Conservation (phyloP, 75 land plant genomes). For the Azolla pinnata region DNA sequence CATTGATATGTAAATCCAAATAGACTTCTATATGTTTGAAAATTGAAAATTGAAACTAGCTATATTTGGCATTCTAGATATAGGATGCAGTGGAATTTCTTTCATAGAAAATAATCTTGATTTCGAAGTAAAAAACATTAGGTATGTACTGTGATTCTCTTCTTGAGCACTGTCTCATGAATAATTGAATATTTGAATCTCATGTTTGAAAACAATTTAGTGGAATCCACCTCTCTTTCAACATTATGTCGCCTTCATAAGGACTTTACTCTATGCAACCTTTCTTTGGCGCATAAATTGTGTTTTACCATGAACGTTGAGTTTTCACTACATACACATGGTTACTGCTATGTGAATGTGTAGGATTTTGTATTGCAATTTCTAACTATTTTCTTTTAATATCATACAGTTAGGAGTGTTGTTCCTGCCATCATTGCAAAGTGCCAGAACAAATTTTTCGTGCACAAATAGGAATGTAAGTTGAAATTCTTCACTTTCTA, state of each 20-base stretch:
- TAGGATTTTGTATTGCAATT: background rate
- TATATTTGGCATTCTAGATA: too few relatives aligned
- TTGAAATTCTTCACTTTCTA: background rate
- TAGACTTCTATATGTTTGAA: background rate
- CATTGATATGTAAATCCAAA: background rate
- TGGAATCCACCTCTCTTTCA: background rate
- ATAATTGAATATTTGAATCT: too few relatives aligned
- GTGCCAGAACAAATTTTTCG: conserved; percentile 36
- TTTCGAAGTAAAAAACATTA: too few relatives aligned
- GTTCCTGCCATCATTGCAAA: conserved; percentile 54
- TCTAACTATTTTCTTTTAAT: background rate
- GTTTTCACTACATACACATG: background rate
- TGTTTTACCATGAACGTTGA: background rate
- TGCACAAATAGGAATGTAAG: conserved; percentile 38
- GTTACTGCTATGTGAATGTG: background rate
- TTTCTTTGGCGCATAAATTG: background rate
- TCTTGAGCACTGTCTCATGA: too few relatives aligned
- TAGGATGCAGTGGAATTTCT: too few relatives aligned
- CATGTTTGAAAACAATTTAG: background rate
- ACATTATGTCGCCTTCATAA: background rate
- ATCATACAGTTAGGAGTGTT: conserved; percentile 76
- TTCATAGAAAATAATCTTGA: too few relatives aligned
- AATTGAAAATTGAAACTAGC: background rate
- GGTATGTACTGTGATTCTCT: too few relatives aligned
- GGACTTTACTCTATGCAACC: background rate